Evolutionary conservation across 768 basidiomycete species (phyloP).

Genomic region (Termitomyces sp.): DNA sequence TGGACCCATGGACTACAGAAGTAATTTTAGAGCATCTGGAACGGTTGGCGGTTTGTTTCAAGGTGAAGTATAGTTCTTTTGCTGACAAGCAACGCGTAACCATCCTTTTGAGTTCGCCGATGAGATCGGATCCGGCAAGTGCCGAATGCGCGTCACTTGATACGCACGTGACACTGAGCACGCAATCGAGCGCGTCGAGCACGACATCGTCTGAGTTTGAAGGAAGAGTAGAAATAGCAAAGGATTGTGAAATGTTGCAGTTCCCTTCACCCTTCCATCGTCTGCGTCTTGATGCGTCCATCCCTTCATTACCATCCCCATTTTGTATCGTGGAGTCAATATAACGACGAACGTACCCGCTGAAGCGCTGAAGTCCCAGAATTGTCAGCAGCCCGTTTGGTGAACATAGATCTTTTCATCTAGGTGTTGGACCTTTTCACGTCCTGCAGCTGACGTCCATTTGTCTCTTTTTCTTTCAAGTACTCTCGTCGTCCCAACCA

Average conservation of each 20-base stretch:
- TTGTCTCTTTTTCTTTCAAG: neutral
- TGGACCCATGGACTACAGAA: too few species aligned
- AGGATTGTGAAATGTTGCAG: constrained; percentile 6
- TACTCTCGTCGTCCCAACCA: neutral
- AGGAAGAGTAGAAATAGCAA: constrained; percentile 29
- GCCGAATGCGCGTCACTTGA: neutral
- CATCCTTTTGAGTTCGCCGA: too few species aligned
- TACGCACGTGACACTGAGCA: constrained; percentile 15
- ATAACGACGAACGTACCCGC: neutral
- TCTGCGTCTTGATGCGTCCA: neutral
- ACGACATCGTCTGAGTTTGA: constrained; percentile 46
- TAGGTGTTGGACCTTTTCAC: neutral
- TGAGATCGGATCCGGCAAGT: neutral
- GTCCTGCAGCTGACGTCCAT: neutral
- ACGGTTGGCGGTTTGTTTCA: too few species aligned
- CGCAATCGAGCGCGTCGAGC: constrained; percentile 30
- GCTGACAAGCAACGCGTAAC: neutral
- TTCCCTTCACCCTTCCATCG: constrained; percentile 3
- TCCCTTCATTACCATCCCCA: too few species aligned
- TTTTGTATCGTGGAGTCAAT: neutral
- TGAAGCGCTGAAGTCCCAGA: too few species aligned
- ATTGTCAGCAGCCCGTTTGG: neutral
- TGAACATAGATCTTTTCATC: neutral
- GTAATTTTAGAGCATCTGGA: neutral
- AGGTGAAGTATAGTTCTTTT: neutral